Percentiles rank a stretch among this genome's conserved stretches.
phyloP scores from a whole-genome alignment of 1,139 yeast species.

The Blastobotrys malaysiensis region DNA sequence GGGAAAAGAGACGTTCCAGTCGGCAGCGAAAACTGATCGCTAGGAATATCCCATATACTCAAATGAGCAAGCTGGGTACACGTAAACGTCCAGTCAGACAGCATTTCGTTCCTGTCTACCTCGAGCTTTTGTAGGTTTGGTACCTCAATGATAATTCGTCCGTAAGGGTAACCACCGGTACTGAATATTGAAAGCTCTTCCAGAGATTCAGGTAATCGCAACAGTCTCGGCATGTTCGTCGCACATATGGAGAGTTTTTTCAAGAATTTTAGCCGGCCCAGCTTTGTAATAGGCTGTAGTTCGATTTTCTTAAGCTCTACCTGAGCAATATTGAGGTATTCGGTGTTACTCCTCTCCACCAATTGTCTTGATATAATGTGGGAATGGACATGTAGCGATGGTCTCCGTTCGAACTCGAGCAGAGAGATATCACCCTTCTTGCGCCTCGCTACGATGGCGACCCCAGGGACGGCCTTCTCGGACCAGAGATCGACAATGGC shows the following conservation, averaged over 20 bases:
- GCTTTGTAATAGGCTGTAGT: background rate
- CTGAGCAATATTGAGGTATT: background rate
- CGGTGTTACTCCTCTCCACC: too few relatives aligned
- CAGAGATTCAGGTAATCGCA: background rate
- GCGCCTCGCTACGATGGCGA: background rate
- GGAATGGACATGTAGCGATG: background rate
- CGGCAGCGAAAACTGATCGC: background rate
- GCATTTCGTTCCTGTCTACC: background rate
- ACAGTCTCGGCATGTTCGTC: background rate
- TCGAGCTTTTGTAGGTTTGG: background rate
- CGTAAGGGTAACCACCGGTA: background rate
- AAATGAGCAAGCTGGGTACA: background rate
- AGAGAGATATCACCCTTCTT: background rate
- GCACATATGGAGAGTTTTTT: background rate
- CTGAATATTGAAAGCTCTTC: background rate
- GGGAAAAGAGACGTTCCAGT: background rate
- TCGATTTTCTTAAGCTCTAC: background rate
- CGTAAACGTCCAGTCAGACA: background rate
- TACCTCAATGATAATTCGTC: background rate
- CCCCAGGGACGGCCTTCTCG: background rate
- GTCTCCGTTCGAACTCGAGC: background rate
- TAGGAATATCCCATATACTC: background rate
- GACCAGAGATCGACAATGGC: background rate
- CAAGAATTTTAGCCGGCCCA: background rate
- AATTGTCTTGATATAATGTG: background rate